A percentile compares a stretch with the other conserved stretches of the same genome.
These are phyloP conservation scores for Viola odorata DNA, from an alignment of 345 rosid genomes.

Conservation along the genomic window DNA sequence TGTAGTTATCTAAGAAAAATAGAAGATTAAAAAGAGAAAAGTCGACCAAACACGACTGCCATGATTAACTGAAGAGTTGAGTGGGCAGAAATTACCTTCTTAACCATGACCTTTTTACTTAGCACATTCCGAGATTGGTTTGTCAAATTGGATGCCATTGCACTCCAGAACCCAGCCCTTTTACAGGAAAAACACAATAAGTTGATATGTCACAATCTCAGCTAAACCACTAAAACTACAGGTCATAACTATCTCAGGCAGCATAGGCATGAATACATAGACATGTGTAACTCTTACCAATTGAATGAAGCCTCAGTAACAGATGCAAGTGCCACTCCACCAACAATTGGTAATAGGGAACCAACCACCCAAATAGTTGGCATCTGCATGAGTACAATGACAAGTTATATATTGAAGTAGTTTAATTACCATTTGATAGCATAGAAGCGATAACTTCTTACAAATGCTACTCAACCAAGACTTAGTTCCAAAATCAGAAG, in stretches of 20 bases:
- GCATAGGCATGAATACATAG: neutral
- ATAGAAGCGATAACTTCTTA: neutral
- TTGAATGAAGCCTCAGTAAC: conserved; percentile 87
- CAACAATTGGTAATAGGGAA: conserved; percentile 86
- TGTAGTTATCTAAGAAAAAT: too few relatives aligned
- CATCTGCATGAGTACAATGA: conserved; percentile 31
- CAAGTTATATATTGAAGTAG: neutral
- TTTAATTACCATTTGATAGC: conserved; percentile 1
- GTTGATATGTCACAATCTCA: neutral
- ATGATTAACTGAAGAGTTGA: too few relatives aligned
- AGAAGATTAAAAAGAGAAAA: too few relatives aligned
- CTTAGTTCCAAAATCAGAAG: too few relatives aligned
- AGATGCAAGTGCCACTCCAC: conserved; percentile 96
- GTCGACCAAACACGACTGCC: too few relatives aligned
- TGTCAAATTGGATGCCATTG: conserved; percentile 33
- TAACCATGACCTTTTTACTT: conserved; percentile 87
- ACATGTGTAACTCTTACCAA: conserved; percentile 43
- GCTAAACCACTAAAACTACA: neutral
- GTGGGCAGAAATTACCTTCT: conserved; percentile 31
- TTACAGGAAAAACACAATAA: neutral
- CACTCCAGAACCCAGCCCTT: conserved; percentile 38
- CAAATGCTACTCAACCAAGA: neutral
- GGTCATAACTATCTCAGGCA: neutral
- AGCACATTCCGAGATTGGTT: conserved; percentile 36
- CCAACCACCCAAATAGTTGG: conserved; percentile 86